These are phyloP conservation scores for Salix dunnii DNA, from an alignment of 345 rosid genomes.

Conservation along the genomic window DNA sequence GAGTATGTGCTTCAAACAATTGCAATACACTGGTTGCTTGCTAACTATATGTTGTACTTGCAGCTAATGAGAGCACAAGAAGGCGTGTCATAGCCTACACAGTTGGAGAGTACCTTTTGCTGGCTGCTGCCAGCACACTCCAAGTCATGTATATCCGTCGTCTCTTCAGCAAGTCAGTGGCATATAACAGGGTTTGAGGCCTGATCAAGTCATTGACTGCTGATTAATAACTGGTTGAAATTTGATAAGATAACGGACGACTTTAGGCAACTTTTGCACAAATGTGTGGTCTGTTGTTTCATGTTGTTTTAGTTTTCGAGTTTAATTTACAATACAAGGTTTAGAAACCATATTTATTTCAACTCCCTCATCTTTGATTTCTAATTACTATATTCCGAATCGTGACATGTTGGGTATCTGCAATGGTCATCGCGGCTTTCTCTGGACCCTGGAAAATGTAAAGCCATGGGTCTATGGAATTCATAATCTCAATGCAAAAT, in stretches of 20 bases:
- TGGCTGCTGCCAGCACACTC: constrained; percentile 65
- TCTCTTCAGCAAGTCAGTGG: constrained; percentile 93
- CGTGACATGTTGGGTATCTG: neutral
- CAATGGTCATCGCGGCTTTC: neutral
- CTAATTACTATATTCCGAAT: neutral
- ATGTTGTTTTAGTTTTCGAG: constrained; percentile 6
- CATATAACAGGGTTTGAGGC: constrained; percentile 77
- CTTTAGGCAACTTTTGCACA: neutral
- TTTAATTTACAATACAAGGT: neutral
- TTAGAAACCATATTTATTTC: neutral
- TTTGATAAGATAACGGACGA: constrained; percentile 1
- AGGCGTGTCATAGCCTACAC: constrained; percentile 84
- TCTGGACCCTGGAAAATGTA: neutral
- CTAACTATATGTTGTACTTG: constrained; percentile 10
- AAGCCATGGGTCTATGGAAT: neutral
- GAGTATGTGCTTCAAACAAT: too few species aligned
- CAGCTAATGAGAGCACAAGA: constrained; percentile 95
- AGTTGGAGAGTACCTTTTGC: constrained; percentile 64
- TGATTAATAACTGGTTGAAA: constrained; percentile 11
- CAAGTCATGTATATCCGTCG: constrained; percentile 79
- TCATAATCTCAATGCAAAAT: neutral
- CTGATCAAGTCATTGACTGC: neutral
- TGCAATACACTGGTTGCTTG: neutral
- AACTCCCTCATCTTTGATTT: neutral
- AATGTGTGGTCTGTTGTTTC: neutral